A percentile compares a stretch with the other conserved stretches of the same genome.
phyloP scores from a whole-genome alignment of 2,329 filamentous ascomycete genomes.

The Zymoseptoria ardabiliae region DNA sequence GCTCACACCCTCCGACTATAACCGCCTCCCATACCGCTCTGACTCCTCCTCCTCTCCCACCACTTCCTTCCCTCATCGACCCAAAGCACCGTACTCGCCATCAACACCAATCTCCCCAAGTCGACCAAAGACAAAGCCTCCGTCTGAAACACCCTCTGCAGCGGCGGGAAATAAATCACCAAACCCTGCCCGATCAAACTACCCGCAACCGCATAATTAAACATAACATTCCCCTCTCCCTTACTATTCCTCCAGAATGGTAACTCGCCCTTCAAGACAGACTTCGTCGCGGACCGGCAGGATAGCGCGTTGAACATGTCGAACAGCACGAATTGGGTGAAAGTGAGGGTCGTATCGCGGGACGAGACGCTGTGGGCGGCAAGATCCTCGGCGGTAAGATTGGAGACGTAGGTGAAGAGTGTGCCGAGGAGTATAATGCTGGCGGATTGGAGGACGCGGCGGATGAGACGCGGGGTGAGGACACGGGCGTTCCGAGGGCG shows the following conservation, averaged over 20 bases:
- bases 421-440: conserved; percentile 88
- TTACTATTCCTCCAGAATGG: conserved; percentile 14
- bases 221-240: conserved; percentile 67
- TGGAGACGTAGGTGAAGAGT: conserved; percentile 79
- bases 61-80: conserved; percentile 87
- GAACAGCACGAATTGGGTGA: conserved; percentile 97
- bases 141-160: conserved; percentile 94
- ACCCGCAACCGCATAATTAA: conserved; percentile 89
- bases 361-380: conserved; percentile 59
- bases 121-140: conserved; percentile 72
- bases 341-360: conserved; percentile 97
- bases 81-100: conserved; percentile 92
- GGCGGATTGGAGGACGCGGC: conserved; percentile 79
- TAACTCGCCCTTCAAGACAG: conserved; percentile 72
- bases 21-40: conserved; percentile 7
- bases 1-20: conserved; percentile 21
- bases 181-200: conserved; percentile 78
- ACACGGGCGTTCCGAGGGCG: conserved; percentile 81
- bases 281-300: conserved; percentile 87
- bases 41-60: conserved; percentile 44
- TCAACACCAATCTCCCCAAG: conserved; percentile 60
- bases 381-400: conserved; percentile 73
- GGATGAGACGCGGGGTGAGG: conserved; percentile 74
- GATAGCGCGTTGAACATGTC: conserved; percentile 99
- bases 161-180: conserved; percentile 89